Conservation (phyloP, 2,329 filamentous ascomycete genomes). For the Ophiostoma montium region DNA sequence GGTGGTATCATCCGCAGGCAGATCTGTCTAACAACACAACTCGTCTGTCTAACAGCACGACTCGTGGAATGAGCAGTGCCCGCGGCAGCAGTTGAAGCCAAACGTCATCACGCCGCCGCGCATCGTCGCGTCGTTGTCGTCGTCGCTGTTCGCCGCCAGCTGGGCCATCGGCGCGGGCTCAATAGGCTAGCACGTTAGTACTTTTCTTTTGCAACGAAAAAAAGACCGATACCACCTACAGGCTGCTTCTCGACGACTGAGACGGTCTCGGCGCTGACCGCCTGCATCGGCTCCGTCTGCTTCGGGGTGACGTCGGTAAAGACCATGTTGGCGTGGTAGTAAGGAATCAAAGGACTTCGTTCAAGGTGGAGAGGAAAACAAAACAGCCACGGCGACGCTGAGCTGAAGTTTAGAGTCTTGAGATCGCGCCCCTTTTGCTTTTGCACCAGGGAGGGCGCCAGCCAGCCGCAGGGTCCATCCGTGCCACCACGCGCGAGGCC, state of each 20-base stretch:
- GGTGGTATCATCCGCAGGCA: neutral
- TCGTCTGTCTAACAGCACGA: constrained; percentile 1
- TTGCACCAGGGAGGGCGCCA: no score
- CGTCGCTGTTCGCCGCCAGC: neutral
- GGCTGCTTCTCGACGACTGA: neutral
- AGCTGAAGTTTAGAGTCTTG: no score
- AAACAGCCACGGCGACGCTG: no score
- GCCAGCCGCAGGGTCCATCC: no score
- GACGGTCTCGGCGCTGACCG: neutral
- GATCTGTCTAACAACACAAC: neutral
- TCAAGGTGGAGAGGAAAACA: no score
- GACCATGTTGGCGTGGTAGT: neutral
- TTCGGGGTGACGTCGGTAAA: neutral
- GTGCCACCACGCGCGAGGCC: no score
- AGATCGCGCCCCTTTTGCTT: no score
- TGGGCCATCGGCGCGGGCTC: neutral
- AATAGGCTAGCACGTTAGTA: neutral
- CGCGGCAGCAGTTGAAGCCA: constrained; percentile 1
- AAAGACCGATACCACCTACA: neutral
- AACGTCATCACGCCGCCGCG: neutral
- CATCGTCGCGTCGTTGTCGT: neutral
- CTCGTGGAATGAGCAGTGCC: neutral
- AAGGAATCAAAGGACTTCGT: no score
- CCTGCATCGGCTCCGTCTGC: neutral
- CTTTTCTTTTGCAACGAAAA: neutral